Base-by-base conservation (phyloP, 257 asterid genomes). In the Solanum virginianum region DNA sequence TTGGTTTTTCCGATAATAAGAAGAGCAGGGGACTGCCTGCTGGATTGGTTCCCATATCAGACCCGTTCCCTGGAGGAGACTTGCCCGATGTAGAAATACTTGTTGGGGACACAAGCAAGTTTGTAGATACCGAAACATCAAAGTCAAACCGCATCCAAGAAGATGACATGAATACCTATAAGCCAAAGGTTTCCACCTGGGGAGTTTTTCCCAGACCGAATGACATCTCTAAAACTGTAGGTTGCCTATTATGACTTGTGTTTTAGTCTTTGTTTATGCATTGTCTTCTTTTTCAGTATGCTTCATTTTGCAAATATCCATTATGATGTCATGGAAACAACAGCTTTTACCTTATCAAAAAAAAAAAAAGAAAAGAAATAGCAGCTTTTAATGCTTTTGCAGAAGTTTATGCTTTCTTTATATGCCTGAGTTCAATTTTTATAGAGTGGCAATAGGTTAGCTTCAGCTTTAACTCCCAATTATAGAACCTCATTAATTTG, bases 111-210 rank as follows among this genome's bases (percentile, higher is more conserved):
- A 53, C 87, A 20, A 96, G 92, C 88, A 94, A 83, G 80, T 95
- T 96, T 86, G 93, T 86, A 41, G 92, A 89, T 68, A 84, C 82
- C 32, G 86, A 85, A 32, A 49, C 84, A 17, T 71, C 91, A 60
- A 83, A 71, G 60, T 77, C 85, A 66, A 68, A 39, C 51, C 86
- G 89, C 11, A 24, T 77, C 41, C 70, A 82, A 49, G 95, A 90
- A 79, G 90, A 91, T 56, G 90, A 88, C 63, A 72, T 7, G 12
- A 94, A 93, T 54, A 85, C 90, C 29, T 96, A 94, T 82, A 96
- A 92, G 91, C 99, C 99, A 9, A 96, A 93, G 93, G 98, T 95
- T 85, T 95, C 99, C 84, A 96, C 98, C 16, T 96, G 99, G 98
- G 99, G 99, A 74, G 93, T 95, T 88, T 96, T 96, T 84, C 98